These are phyloP conservation scores for Pyropia haitanensis DNA, from an alignment of 23 red algal genomes.

Conservation along the genomic window DNA sequence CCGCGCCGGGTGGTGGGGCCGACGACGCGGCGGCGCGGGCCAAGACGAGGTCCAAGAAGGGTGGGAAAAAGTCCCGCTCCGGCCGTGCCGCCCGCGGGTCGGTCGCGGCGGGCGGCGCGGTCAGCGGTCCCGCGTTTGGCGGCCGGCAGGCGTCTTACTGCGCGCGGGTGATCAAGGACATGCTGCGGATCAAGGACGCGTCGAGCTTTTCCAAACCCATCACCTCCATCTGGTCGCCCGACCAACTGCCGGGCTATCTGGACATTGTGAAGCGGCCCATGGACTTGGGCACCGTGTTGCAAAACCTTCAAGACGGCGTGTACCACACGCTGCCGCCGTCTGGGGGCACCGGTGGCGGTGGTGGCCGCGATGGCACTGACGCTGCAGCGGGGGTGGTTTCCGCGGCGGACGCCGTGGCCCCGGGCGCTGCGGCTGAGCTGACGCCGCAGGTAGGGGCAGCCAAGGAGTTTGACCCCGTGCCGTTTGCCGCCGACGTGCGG, in stretches of 20 bases:
- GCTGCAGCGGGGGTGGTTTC: background rate
- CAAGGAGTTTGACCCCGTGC: slow-evolving; percentile 29
- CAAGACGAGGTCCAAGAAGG: too few species aligned
- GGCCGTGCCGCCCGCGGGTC: too few species aligned
- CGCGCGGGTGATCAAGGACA: slow-evolving; percentile 49
- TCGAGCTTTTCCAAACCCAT: slow-evolving; percentile 78
- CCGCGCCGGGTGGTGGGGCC: too few species aligned
- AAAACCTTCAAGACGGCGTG: slow-evolving; percentile 57
- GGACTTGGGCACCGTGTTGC: slow-evolving; percentile 81
- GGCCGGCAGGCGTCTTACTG: slow-evolving; percentile 42
- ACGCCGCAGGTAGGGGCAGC: too few species aligned
- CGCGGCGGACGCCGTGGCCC: too few species aligned
- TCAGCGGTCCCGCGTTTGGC: slow-evolving; percentile 4
- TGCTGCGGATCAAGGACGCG: slow-evolving; percentile 57
- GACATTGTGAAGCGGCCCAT: slow-evolving; percentile 80
- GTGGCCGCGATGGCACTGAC: too few species aligned
- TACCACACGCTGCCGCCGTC: slow-evolving; percentile 8
- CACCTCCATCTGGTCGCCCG: slow-evolving; percentile 62
- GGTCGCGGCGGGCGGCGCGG: too few species aligned
- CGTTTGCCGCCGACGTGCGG: slow-evolving; percentile 68
- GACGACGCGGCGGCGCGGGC: too few species aligned
- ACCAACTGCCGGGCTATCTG: slow-evolving; percentile 87
- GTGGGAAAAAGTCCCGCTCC: too few species aligned
- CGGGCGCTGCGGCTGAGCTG: too few species aligned
- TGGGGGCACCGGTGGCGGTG: too few species aligned